Conservation (phyloP, 805 yeast species). For the Starmerella etchellsii region DNA sequence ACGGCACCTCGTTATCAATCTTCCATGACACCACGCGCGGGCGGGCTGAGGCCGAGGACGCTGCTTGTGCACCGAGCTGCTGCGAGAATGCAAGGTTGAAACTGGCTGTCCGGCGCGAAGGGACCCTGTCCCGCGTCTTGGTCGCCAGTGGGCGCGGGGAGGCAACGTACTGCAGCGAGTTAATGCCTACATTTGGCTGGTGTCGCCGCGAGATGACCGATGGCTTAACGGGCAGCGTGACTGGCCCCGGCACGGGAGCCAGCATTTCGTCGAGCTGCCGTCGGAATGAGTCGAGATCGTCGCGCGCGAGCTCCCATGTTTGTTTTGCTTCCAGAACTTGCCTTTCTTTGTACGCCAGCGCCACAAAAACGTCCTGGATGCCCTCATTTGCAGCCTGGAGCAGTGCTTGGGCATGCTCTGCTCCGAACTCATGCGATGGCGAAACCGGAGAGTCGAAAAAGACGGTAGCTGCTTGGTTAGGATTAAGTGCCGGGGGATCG, state of each 20-base stretch:
- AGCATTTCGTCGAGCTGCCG: constrained; percentile 14
- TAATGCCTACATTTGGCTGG: constrained; percentile 17
- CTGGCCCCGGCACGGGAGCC: constrained; percentile 13
- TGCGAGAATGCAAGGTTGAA: background rate
- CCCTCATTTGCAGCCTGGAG: constrained; percentile 5
- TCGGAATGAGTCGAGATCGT: constrained; percentile 22
- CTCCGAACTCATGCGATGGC: constrained; percentile 3
- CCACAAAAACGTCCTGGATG: constrained; percentile 25
- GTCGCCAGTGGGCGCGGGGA: background rate
- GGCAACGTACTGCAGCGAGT: constrained; percentile 14
- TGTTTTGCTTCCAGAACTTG: constrained; percentile 28
- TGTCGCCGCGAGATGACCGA: constrained; percentile 14
- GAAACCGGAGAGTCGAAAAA: constrained; percentile 3
- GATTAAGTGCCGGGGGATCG: background rate
- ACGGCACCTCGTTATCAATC: constrained; percentile 11
- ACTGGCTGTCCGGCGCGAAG: background rate
- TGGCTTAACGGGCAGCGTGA: constrained; percentile 14
- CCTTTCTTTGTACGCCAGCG: constrained; percentile 27
- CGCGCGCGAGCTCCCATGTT: constrained; percentile 21
- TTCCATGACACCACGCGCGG: constrained; percentile 10
- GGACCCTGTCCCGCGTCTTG: background rate
- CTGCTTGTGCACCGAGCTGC: background rate
- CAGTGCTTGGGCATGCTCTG: constrained; percentile 7
- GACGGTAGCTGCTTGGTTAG: background rate
- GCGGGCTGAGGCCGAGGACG: background rate